Evolutionary conservation across 192 early-diverging fungal genomes (phyloP), one percentile per base, ranked within the genome.

Genomic region (Linderina pennispora): DNA sequence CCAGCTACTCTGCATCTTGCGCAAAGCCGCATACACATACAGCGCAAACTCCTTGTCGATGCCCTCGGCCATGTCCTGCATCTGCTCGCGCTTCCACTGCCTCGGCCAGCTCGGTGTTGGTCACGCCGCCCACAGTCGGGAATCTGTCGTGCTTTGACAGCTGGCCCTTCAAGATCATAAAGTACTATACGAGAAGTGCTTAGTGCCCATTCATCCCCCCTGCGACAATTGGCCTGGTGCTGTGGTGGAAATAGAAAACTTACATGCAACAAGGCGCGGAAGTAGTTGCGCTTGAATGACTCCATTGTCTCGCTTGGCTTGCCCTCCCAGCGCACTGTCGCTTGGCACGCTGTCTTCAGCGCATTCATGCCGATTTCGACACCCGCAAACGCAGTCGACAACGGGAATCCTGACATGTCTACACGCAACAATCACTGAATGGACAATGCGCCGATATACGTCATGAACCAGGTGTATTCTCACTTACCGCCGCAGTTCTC

Each of bases 341-440:
- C 84, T 49, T 94, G 92, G 50, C 92, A 90, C 1, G 86, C 85
- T 8, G 80, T 57, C 65, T 87, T 84, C 24, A 80, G 75, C 1
- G 80, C 77, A 21, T 80, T 79, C 6, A 68, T 66, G 0, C 87
- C 84, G 1, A 90, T 41, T 11, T 51, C 36, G 8, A 65, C 48
- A 31, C 51, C 58, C 3, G 9, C 23, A 25, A 53, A 42, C 10
- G 14, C 52, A 1, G 18, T 34, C 8, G 44, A 64, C 26, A 50
- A 33, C n/a, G 69, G 48, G 31, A 76, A 62, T 32, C 65, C 61
- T 6, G 48, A 46, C 11, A 8, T 28, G 7, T 17, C 37, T 1
- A 16, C 22, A n/a, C n/a, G n/a, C n/a, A n/a, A n/a, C n/a, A n/a
- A n/a, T n/a, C n/a, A n/a, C n/a, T n/a, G n/a, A n/a, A n/a, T n/a